phyloP scores from a whole-genome alignment of 768 basidiomycete species.

The Naematelia encephala region DNA sequence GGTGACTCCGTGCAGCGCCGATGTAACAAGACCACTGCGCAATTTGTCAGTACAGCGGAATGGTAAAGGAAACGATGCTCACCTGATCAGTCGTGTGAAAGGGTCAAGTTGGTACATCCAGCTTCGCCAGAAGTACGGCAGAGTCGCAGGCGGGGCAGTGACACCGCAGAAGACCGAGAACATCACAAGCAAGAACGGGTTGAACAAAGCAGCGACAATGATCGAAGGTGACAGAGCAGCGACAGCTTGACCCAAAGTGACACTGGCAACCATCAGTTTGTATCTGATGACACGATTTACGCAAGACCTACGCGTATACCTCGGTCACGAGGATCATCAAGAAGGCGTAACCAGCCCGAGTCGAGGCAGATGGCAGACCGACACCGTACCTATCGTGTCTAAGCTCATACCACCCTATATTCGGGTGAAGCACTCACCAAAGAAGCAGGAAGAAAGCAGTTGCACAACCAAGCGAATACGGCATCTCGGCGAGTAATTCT shows the following conservation, averaged over 20 bases:
- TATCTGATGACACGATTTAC: background rate
- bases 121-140: conserved; percentile 67
- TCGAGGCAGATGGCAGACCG: conserved; percentile 43
- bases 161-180: conserved; percentile 25
- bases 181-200: conserved; percentile 15
- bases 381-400: conserved; percentile 31
- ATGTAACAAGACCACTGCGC: conserved; percentile 60
- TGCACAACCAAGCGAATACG: conserved; percentile 59
- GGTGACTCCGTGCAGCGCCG: conserved; percentile 67
- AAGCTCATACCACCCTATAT: background rate
- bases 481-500: conserved; percentile 73
- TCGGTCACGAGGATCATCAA: conserved; percentile 23
- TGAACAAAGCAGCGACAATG: conserved; percentile 69
- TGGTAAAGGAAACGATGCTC: background rate
- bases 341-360: conserved; percentile 48
- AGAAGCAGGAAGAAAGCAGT: conserved; percentile 67
- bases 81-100: conserved; percentile 34
- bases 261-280: conserved; percentile 34
- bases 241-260: conserved; percentile 64
- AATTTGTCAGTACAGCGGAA: background rate
- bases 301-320: background rate
- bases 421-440: conserved; percentile 2
- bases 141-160: conserved; percentile 27
- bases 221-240: conserved; percentile 73
- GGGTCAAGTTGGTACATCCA: conserved; percentile 65